Base-by-base conservation (phyloP, 352 stramenopile species). In the Phytophthora constricta region DNA sequence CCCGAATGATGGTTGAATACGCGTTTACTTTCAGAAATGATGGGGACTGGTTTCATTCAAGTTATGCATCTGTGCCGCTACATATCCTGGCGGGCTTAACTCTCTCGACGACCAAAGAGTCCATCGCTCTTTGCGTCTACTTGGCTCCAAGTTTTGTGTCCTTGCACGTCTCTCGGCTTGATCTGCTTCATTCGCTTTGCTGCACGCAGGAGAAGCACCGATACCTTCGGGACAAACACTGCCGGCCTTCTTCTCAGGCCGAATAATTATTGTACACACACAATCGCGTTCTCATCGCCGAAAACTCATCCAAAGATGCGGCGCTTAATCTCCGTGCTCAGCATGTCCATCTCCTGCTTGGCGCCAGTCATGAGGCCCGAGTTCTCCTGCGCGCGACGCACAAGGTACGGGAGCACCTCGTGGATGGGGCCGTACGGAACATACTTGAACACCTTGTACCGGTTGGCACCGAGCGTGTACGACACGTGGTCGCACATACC, bases 401-500 rank as follows among this genome's bases (percentile, higher is more conserved):
- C 89, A 4, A 99, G 80, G 76, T 99, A 99, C 22, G 98, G 97
- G 65, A 99, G 87, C 27, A 99, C 96, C 70, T 99, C 91, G 33
- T 96, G 70, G 10, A 99, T 97, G 34, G 96, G 79, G 11, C 98
- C 98, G 76, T 99, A 99, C 25, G 97, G 98, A 33, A 99, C 80
- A 71, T 99, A 99, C 83, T 99, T 99, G 84, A 97, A 99, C 37
- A 95, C 95, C 70, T 93, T 93, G 76, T 97, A 99, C 17, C 86
- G 85, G 47, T 93, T 68, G n/a, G 74, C 76, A 34, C 96, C 97
- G 10, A 99, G 87, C 28, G 92, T 97, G 79, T 98, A 99, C 37
- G 92, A 98, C 16, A 99, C 80, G 76, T 99, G 91, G 81, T 99
- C 98, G 56, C 89, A 95, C 96, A 99, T 99, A 63, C 98, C 97